Base-by-base conservation (phyloP, 2,329 filamentous ascomycete species). In the Bertia moriformis region DNA sequence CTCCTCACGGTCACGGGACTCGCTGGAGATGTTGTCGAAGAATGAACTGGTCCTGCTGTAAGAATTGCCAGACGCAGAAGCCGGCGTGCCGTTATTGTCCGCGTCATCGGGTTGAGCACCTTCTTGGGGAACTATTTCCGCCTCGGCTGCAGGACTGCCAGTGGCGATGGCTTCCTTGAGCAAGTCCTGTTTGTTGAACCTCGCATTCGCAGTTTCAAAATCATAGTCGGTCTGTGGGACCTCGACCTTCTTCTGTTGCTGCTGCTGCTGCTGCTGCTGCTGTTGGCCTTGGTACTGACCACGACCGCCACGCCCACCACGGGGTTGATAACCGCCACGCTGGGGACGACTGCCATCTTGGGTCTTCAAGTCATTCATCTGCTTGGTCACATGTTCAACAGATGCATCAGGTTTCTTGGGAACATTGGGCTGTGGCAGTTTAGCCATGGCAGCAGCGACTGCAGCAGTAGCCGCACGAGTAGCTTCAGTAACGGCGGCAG, bases 21-120 rank as follows among this genome's bases (percentile, higher is more conserved):
- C 91, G 47, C 85, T 93, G 1, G 86, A 93, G 46, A 98, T 95
- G 58, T 98, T 95, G 61, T 98, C 91, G 54, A 98, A 98, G 68
- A 98, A 98, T 1, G 86, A 94, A 3, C 66, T 77, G 4, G 78
- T 71, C 61, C 87, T 94, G 65, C 95, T 89, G 63, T 98, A 98
- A 0, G 75, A 71, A 19, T 60, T 55, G 24, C 66, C 61, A 4
- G 65, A 67, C 12, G 59, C 51, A 12, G 46, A 42, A 12, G 47
- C 14, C 14, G 42, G 30, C 15, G 20, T 39, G 10, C 39, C 38
- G 10, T 65, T 61, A 13, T 66, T 59, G 1, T 67, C 58, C 13
- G 60, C 55, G 1, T 67, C 57, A 27, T 66, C 60, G 2, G 51
- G 50, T n/a, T 48, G 44, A 18, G 54, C 51, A n/a, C n/a, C n/a